Evolutionary conservation across 129 eudicot genomes (phyloP).

Genomic region (Pittosporum tobira): DNA sequence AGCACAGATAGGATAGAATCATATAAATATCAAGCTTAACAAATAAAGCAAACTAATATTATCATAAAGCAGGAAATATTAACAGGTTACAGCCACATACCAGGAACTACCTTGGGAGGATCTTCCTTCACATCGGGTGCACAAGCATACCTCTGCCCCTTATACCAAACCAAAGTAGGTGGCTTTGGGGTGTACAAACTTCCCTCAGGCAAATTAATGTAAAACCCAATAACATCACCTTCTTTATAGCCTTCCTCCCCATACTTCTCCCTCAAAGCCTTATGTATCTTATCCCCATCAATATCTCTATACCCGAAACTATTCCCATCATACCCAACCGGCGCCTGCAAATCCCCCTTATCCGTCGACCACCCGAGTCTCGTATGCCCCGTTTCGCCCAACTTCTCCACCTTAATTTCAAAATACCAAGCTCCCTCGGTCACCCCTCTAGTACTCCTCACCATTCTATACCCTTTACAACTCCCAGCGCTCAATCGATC

Average conservation of each 20-base stretch:
- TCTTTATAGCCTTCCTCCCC: conserved; percentile 72
- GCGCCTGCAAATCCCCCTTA: conserved; percentile 97
- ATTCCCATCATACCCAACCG: conserved; percentile 85
- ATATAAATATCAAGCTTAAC: too few species aligned
- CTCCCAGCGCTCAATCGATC: conserved; percentile 78
- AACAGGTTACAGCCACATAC: too few species aligned
- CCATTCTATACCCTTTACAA: conserved; percentile 93
- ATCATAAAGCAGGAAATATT: not conserved
- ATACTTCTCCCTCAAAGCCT: conserved; percentile 88
- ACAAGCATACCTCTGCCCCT: conserved; percentile 73
- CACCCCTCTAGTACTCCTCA: conserved; percentile 85
- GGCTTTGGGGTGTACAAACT: conserved; percentile 47
- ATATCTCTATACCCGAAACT: conserved; percentile 87
- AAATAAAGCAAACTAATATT: not conserved
- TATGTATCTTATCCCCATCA: conserved; percentile 90
- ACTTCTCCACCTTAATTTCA: conserved; percentile 60
- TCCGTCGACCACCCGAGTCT: conserved; percentile 92
- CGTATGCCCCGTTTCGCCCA: conserved; percentile 85
- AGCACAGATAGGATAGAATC: not conserved
- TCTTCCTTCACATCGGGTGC: conserved; percentile 68
- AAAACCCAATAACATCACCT: conserved; percentile 97
- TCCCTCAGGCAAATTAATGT: conserved; percentile 80
- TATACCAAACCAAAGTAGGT: conserved; percentile 57
- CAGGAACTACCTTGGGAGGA: conserved; percentile 75
- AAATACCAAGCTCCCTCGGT: conserved; percentile 85